Evolutionary conservation across 805 yeast species (phyloP).

Genomic region (Cyberlindnera japonica): DNA sequence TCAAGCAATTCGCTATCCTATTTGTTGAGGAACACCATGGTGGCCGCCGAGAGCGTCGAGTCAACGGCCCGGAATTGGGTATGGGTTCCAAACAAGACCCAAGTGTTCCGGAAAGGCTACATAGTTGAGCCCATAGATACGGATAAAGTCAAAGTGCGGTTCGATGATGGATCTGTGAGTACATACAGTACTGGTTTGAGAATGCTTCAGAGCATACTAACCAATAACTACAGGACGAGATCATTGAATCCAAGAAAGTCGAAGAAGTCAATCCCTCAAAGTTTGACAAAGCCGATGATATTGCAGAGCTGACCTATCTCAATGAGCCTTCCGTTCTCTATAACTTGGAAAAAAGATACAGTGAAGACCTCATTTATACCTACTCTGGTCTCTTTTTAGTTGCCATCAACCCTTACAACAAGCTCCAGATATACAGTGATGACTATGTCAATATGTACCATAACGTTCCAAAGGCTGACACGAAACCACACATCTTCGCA

Average conservation of each 20-base stretch:
- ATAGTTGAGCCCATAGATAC: constrained; percentile 42
- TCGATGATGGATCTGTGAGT: constrained; percentile 36
- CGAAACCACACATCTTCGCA: constrained; percentile 87
- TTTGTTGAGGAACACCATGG: not conserved
- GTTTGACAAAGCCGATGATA: constrained; percentile 87
- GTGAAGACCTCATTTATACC: constrained; percentile 79
- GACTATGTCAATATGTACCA: constrained; percentile 57
- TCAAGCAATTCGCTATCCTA: not conserved
- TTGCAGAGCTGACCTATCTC: constrained; percentile 91
- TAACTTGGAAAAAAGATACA: constrained; percentile 74
- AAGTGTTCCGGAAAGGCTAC: constrained; percentile 58
- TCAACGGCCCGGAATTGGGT: constrained; percentile 46
- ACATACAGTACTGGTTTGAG: not conserved
- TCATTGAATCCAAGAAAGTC: constrained; percentile 41
- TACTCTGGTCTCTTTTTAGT: constrained; percentile 94
- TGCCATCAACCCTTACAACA: constrained; percentile 88
- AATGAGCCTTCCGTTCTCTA: constrained; percentile 95
- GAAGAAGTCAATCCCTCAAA: constrained; percentile 83
- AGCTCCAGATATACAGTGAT: constrained; percentile 64
- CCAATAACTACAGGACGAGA: constrained; percentile 21
- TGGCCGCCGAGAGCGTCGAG: constrained; percentile 8
- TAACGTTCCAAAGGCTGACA: constrained; percentile 39
- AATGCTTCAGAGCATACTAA: constrained; percentile 6
- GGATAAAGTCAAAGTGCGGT: constrained; percentile 35
- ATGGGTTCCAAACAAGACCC: constrained; percentile 67